Evolutionary conservation across 78 protist species (phyloP).

Genomic region (Chrysochromulina parva): DNA sequence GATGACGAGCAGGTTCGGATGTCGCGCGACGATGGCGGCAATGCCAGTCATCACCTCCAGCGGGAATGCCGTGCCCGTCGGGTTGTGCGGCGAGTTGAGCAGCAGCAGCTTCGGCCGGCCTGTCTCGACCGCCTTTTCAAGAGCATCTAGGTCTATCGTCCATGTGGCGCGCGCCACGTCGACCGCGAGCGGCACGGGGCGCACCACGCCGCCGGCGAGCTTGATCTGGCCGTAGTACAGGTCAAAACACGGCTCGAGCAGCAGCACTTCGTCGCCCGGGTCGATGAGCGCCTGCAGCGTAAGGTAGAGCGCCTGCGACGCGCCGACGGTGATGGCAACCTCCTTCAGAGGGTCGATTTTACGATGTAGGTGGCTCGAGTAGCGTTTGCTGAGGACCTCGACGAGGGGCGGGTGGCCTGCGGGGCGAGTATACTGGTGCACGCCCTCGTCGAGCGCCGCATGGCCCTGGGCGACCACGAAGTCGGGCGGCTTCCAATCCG

Average conservation of each 20-base stretch:
- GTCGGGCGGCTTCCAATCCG: constrained; percentile 43
- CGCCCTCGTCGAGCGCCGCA: constrained; percentile 3
- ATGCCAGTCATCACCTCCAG: not conserved
- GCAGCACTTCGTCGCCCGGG: constrained; percentile 49
- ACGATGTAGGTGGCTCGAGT: constrained; percentile 32
- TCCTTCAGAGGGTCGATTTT: constrained; percentile 23
- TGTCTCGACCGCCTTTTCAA: not conserved
- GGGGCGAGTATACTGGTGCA: constrained; percentile 52
- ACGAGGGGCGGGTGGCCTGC: constrained; percentile 57
- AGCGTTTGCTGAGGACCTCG: constrained; percentile 22
- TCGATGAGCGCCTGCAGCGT: constrained; percentile 39
- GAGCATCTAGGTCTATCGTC: not conserved
- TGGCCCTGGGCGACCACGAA: constrained; percentile 32
- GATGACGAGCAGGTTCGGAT: constrained; percentile 36
- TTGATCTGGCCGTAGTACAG: constrained; percentile 48
- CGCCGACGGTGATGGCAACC: constrained; percentile 50
- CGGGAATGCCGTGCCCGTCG: constrained; percentile 43
- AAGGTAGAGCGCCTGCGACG: constrained; percentile 48
- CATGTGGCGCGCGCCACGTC: not conserved
- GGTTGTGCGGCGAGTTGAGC: constrained; percentile 54
- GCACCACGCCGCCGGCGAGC: constrained; percentile 26
- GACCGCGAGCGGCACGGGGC: constrained; percentile 27
- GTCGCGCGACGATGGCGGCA: not conserved
- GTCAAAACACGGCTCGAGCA: constrained; percentile 54
- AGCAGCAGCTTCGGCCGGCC: constrained; percentile 17